phyloP scores from a whole-genome alignment of 805 yeast genomes.

The Wickerhamomyces mucosus region DNA sequence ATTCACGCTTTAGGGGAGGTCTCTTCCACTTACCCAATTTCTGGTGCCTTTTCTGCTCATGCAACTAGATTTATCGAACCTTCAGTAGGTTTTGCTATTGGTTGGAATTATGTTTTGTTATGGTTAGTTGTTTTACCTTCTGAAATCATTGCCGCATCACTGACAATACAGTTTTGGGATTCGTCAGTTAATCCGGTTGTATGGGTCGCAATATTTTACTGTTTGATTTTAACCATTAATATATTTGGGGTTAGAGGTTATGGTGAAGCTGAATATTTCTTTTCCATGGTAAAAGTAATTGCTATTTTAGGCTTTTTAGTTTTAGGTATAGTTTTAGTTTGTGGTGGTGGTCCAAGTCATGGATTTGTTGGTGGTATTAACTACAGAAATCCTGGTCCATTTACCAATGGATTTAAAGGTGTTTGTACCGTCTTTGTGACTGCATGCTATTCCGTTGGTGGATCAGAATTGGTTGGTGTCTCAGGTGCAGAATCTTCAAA shows the following conservation, averaged over 20 bases:
- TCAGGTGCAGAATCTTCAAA: constrained; percentile 40
- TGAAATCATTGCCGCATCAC: constrained; percentile 44
- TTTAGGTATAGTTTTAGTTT: constrained; percentile 37
- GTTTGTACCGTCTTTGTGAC: constrained; percentile 44
- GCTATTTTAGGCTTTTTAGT: constrained; percentile 47
- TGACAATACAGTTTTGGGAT: constrained; percentile 44
- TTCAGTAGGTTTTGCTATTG: constrained; percentile 55
- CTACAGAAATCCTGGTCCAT: constrained; percentile 53
- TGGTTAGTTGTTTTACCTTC: constrained; percentile 43
- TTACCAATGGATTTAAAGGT: constrained; percentile 48
- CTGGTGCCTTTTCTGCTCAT: constrained; percentile 58
- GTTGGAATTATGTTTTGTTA: constrained; percentile 46
- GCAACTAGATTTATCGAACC: constrained; percentile 50
- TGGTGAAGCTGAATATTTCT: constrained; percentile 44
- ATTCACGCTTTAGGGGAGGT: constrained; percentile 56
- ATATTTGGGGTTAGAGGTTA: constrained; percentile 46
- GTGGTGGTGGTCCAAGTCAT: constrained; percentile 39
- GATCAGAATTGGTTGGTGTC: constrained; percentile 42
- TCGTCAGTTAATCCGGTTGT: constrained; percentile 35
- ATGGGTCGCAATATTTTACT: constrained; percentile 41
- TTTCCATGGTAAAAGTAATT: constrained; percentile 38
- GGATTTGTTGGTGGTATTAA: constrained; percentile 35
- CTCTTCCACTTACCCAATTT: constrained; percentile 50
- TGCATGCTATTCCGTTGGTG: constrained; percentile 46
- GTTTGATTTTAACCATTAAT: constrained; percentile 38